Evolutionary conservation across 805 yeast species (phyloP), one percentile per base, ranked within the genome.

Genomic region (Candida succiphila): DNA sequence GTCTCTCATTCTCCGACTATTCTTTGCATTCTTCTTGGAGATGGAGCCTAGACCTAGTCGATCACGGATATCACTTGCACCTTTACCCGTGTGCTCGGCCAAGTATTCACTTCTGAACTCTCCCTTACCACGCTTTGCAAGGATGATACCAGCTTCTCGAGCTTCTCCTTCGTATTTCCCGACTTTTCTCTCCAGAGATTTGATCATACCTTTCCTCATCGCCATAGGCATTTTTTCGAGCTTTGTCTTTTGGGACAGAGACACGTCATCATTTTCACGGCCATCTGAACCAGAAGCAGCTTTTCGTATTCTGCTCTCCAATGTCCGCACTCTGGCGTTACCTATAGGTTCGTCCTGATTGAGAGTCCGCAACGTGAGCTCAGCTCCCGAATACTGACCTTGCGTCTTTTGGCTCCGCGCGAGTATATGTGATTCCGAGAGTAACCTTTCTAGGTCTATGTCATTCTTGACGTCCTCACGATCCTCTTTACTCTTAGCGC

Each of bases 171-270:
- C 94, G 48, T 65, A 73, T 45, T 70, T 70, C 17, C 60, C 51
- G 15, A 74, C 70, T 41, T 75, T 70, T 16, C 59, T 52, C 24
- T 68, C 56, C 30, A 78, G 70, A 29, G 76, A 67, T 24, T 64
- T 58, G 18, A 84, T 62, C 78, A 88, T 81, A 3, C 95, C 95
- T 49, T 82, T 83, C 36, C 96, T 69, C 65, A 86, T 75, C 15
- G 71, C 54, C 87, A 92, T 88, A 16, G 97, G 95, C 74, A 86
- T 84, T 33, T 77, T 82, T 43, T 83, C 92, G 24, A 79, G 54
- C 34, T 60, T 71, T 16, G 39, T 35, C 20, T 18, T 33, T 37
- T 3, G 30, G 33, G 27, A 39, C n/a, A n/a, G n/a, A n/a, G n/a
- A n/a, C n/a, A n/a, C n/a, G n/a, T n/a, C n/a, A 4, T 18, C 26